Conservation (phyloP, 1,284 basidiomycete genomes). For the Trametes hirsuta region DNA sequence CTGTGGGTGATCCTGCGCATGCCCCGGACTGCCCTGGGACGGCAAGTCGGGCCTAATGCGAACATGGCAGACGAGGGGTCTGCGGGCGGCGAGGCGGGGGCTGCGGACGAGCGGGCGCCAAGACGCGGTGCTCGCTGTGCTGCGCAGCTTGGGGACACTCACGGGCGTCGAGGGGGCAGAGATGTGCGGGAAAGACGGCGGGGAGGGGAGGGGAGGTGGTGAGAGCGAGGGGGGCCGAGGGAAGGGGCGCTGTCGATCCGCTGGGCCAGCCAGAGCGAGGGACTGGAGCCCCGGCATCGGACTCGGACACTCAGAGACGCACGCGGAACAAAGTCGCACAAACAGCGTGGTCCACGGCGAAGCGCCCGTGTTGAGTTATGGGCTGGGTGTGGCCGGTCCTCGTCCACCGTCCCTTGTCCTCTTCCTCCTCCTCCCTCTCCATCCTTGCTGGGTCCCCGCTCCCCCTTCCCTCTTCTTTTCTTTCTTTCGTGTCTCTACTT, state of each 20-base stretch:
- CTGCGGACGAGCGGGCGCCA: background rate
- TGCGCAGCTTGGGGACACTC: background rate
- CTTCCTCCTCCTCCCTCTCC: constrained; percentile 22
- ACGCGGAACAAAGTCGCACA: constrained; percentile 23
- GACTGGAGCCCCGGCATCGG: too few species aligned
- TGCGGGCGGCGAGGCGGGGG: background rate
- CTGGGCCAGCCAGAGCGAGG: too few species aligned
- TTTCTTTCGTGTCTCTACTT: constrained; percentile 31
- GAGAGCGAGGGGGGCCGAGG: background rate
- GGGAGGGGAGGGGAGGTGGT: background rate
- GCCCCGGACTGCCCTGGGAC: background rate
- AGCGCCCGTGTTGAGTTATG: constrained; percentile 23
- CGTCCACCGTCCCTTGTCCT: constrained; percentile 14
- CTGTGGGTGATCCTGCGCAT: background rate
- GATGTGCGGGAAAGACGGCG: background rate
- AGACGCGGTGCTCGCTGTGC: background rate
- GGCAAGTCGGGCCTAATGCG: background rate
- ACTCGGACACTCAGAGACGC: background rate
- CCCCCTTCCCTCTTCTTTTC: constrained; percentile 28
- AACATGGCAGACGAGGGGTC: background rate
- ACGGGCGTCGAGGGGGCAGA: background rate
- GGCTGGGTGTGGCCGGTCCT: background rate
- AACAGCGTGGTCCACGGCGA: constrained; percentile 12
- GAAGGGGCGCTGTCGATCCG: background rate
- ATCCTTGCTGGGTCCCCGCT: constrained; percentile 25